Evolutionary conservation across 1,139 yeast genomes (phyloP).

Genomic region (Yamadazyma triangularis): DNA sequence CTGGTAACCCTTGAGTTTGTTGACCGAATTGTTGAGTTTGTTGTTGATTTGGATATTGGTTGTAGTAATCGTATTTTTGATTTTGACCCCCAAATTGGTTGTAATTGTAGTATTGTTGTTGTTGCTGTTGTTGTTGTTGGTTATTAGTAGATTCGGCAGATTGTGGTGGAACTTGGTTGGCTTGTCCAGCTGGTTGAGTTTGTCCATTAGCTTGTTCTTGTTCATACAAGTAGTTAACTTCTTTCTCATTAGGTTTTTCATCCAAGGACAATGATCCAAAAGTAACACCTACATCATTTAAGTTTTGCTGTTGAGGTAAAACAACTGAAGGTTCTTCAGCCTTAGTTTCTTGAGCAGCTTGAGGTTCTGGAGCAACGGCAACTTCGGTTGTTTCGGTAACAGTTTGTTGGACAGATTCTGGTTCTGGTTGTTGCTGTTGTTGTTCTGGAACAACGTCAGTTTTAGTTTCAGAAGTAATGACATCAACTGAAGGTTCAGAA

Average conservation of each 20-base stretch:
- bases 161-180: slow-evolving; percentile 1
- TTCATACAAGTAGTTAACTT: slow-evolving; percentile 5
- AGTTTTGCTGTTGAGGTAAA: slow-evolving; percentile 52
- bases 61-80: slow-evolving; percentile 22
- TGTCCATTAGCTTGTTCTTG: slow-evolving; percentile 10
- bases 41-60: slow-evolving; percentile 15
- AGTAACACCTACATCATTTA: slow-evolving; percentile 61
- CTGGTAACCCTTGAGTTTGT: slow-evolving; percentile 37
- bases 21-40: slow-evolving; percentile 27
- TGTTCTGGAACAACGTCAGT: slow-evolving; percentile 6
- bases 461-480: slow-evolving; percentile 1
- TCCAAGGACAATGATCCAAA: slow-evolving; percentile 60
- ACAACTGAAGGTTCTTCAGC: slow-evolving; percentile 53
- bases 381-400: slow-evolving; percentile 13
- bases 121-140: slow-evolving; percentile 13
- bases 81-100: slow-evolving; percentile 20
- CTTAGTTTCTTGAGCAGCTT: slow-evolving; percentile 12
- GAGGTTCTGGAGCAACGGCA: slow-evolving; percentile 9
- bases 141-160: slow-evolving; percentile 1
- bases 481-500: slow-evolving; percentile 1
- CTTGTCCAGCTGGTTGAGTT: slow-evolving; percentile 11
- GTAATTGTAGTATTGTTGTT: slow-evolving; percentile 13
- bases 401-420: slow-evolving; percentile 12
- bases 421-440: too few relatives aligned
- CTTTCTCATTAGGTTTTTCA: slow-evolving; percentile 26